Evolutionary conservation across 176 grass and related monocot genomes (phyloP).

Genomic region (Eleusine coracana): DNA sequence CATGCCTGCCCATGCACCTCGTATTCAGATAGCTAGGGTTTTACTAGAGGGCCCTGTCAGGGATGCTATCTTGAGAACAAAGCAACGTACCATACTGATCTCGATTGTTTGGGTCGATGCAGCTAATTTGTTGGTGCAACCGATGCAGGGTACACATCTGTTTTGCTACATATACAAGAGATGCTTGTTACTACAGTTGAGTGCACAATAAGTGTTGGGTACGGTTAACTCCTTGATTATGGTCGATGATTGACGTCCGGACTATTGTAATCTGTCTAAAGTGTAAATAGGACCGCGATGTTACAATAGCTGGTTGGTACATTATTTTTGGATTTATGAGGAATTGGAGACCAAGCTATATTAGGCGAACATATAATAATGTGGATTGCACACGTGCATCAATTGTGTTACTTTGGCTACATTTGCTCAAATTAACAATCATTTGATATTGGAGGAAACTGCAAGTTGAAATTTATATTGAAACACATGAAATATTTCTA

Average conservation of each 20-base stretch:
- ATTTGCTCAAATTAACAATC: no score
- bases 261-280: not conserved
- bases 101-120: constrained; percentile 35
- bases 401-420: no score
- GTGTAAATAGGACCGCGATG: not conserved
- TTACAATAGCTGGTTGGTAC: no score
- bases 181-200: not conserved
- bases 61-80: constrained; percentile 50
- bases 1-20: constrained; percentile 44
- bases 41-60: constrained; percentile 49
- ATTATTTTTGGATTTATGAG: no score
- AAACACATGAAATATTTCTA: no score
- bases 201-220: constrained; percentile 29
- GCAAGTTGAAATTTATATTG: no score
- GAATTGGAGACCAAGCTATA: no score
- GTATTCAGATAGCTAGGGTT: constrained; percentile 49
- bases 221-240: constrained; percentile 21
- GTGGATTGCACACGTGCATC: no score
- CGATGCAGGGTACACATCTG: constrained; percentile 7
- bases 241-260: not conserved
- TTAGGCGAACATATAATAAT: no score
- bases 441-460: no score
- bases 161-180: constrained; percentile 32
- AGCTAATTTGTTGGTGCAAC: constrained; percentile 39
- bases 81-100: constrained; percentile 41